These are phyloP conservation scores for Claviceps arundinis DNA, from an alignment of 2,329 filamentous ascomycete species.

Conservation along the genomic window DNA sequence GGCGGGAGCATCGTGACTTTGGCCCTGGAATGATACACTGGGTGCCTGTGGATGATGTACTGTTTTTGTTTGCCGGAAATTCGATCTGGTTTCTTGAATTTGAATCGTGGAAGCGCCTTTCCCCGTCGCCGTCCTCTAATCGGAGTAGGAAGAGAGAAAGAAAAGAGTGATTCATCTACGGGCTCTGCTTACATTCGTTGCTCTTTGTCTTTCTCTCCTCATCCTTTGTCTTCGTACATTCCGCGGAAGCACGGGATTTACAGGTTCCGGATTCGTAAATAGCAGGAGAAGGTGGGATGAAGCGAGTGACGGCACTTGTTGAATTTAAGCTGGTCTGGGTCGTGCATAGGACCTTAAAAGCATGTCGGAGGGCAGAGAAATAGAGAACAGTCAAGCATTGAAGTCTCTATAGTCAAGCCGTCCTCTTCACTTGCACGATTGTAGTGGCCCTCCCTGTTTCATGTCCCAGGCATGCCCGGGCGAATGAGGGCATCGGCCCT, in stretches of 20 bases:
- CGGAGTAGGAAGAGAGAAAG: not conserved
- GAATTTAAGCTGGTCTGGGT: conserved; percentile 16
- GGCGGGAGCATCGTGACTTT: not conserved
- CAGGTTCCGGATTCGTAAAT: conserved; percentile 15
- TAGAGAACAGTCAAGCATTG: conserved; percentile 12
- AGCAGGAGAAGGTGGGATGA: conserved; percentile 11
- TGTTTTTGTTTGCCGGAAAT: not conserved
- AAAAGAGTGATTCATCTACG: not conserved
- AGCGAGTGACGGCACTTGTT: conserved; percentile 12
- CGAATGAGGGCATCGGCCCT: too few relatives aligned
- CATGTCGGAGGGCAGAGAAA: conserved; percentile 21
- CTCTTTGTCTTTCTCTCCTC: not conserved
- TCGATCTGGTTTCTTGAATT: not conserved
- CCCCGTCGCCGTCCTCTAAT: not conserved
- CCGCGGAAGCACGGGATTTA: not conserved
- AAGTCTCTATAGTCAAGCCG: too few relatives aligned
- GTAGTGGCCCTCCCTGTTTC: too few relatives aligned
- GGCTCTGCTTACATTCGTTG: not conserved
- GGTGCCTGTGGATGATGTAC: not conserved
- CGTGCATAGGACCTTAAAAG: conserved; percentile 20
- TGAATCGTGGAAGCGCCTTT: not conserved
- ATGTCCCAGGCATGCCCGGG: too few relatives aligned
- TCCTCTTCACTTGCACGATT: too few relatives aligned
- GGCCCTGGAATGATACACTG: conserved; percentile 1
- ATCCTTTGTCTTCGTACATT: not conserved